Percentiles rank a stretch among this genome's conserved stretches.
phyloP scores from a whole-genome alignment of 2,329 filamentous ascomycete genomes.

The Fusarium kyushuense region DNA sequence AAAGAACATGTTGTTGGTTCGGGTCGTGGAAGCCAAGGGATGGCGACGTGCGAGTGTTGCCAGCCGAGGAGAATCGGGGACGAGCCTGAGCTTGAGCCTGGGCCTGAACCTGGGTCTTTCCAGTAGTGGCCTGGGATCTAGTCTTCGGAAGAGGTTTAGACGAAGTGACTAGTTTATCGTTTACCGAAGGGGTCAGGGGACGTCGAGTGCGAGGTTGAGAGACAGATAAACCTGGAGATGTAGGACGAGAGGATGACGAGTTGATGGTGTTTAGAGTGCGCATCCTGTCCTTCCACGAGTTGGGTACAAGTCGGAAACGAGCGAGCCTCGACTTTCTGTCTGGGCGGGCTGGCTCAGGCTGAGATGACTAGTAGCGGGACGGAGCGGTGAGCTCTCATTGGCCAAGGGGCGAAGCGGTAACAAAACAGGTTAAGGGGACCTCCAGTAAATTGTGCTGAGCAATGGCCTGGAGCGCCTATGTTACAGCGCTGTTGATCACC shows the following conservation, averaged over 20 bases:
- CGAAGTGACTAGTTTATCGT: conserved; percentile 28
- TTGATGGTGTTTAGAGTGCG: conserved; percentile 48
- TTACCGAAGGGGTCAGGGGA: conserved; percentile 21
- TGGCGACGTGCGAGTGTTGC: conserved; percentile 36
- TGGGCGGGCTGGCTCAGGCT: conserved; percentile 30
- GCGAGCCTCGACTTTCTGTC: conserved; percentile 25
- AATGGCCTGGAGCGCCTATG: conserved; percentile 9
- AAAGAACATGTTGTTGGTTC: conserved; percentile 49
- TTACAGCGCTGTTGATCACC: conserved; percentile 26
- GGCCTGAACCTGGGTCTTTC: conserved; percentile 16
- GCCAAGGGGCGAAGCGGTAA: conserved; percentile 25
- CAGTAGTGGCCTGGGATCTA: conserved; percentile 30
- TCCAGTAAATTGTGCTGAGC: conserved; percentile 13
- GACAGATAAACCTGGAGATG: conserved; percentile 22
- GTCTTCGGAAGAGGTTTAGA: conserved; percentile 39
- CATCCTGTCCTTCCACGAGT: conserved; percentile 42
- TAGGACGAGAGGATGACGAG: conserved; percentile 42
- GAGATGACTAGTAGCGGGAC: conserved; percentile 31
- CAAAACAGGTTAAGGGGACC: conserved; percentile 37
- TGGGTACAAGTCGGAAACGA: conserved; percentile 26
- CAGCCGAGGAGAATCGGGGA: conserved; percentile 40
- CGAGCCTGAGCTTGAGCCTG: conserved; percentile 34
- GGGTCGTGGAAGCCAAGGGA: conserved; percentile 42
- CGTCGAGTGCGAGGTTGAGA: conserved; percentile 31
- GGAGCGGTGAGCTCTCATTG: conserved; percentile 40